A percentile compares a stretch with the other conserved stretches of the same genome.
These are phyloP conservation scores for Solanum paucissectum DNA, from an alignment of 257 asterid species.

Conservation along the genomic window DNA sequence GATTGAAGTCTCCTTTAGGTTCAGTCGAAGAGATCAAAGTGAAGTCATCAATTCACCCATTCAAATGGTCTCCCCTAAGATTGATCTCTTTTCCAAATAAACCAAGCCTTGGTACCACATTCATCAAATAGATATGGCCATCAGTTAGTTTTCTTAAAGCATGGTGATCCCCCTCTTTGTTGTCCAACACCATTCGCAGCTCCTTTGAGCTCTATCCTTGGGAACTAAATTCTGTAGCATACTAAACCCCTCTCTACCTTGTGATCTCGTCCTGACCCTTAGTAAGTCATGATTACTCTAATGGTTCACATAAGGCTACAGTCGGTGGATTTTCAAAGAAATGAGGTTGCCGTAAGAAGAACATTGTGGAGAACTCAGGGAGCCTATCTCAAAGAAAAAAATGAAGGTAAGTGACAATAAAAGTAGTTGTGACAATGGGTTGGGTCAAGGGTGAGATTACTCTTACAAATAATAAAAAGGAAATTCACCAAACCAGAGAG, in stretches of 20 bases:
- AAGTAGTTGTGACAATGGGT: background rate
- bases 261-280: background rate
- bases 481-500: background rate
- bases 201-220: background rate
- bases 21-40: background rate
- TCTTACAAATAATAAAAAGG: background rate
- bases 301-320: background rate
- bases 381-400: background rate
- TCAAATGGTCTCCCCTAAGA: background rate
- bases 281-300: background rate
- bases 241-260: background rate
- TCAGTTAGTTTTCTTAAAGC: background rate
- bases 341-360: background rate
- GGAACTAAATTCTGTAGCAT: background rate
- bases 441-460: background rate
- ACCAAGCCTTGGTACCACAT: background rate
- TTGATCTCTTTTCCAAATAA: background rate
- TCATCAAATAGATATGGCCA: background rate
- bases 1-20: background rate
- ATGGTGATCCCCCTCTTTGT: background rate
- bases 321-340: background rate
- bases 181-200: background rate
- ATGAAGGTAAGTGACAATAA: background rate
- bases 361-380: background rate
- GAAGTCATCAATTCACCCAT: background rate